Conservation (phyloP, 805 yeast species). For the Sporopachydermia quercuum region DNA sequence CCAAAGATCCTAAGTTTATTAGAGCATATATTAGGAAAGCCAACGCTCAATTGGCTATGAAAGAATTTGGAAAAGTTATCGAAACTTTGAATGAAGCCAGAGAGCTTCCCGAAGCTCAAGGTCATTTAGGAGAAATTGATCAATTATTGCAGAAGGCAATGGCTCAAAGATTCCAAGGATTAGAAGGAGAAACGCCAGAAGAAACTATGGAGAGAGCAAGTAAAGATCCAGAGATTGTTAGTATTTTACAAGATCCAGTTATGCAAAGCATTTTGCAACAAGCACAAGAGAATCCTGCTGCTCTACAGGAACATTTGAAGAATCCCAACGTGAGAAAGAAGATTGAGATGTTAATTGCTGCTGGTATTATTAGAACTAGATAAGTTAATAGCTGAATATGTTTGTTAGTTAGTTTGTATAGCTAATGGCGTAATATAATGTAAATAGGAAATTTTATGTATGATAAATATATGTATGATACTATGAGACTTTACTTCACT, state of each 20-base stretch:
- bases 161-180: constrained; percentile 59
- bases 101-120: constrained; percentile 48
- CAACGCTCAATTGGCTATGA: constrained; percentile 79
- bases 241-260: constrained; percentile 83
- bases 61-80: constrained; percentile 67
- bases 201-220: constrained; percentile 83
- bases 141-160: constrained; percentile 65
- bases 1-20: constrained; percentile 73
- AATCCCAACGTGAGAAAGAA: constrained; percentile 86
- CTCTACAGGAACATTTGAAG: constrained; percentile 93
- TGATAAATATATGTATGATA: too few relatives aligned
- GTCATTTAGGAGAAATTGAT: constrained; percentile 63
- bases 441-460: too few relatives aligned
- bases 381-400: too few relatives aligned
- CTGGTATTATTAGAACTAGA: constrained; percentile 91
- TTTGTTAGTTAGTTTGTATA: too few relatives aligned
- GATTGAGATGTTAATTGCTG: constrained; percentile 81
- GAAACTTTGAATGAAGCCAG: constrained; percentile 75
- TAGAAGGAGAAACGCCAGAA: constrained; percentile 84
- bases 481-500: too few relatives aligned
- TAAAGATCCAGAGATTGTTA: constrained; percentile 87
- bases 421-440: too few relatives aligned
- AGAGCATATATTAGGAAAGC: constrained; percentile 97
- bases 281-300: constrained; percentile 92
- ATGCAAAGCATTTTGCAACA: constrained; percentile 92